Conservation (phyloP, 441 rosid species). For the Erodium moschatum region DNA sequence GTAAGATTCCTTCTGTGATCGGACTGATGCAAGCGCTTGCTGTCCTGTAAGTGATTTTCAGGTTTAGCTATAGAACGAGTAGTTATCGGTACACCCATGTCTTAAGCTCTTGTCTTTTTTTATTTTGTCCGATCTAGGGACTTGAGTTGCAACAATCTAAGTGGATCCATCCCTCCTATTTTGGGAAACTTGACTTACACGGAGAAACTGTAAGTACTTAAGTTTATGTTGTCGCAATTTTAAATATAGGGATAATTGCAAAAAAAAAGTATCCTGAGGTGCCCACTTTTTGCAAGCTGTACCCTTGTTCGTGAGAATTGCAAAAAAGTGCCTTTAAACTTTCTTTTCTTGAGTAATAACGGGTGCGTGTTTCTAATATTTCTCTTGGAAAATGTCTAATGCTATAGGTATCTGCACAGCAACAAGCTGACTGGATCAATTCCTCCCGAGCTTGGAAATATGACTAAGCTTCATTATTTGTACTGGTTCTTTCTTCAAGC, state of each 20-base stretch:
- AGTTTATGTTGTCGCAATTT: background rate
- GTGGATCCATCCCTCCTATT: conserved; percentile 72
- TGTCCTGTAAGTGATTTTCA: conserved; percentile 50
- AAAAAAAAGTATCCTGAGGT: too few species aligned
- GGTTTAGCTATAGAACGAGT: background rate
- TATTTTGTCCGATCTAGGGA: conserved; percentile 38
- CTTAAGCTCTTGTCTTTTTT: background rate
- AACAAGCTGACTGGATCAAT: conserved; percentile 73
- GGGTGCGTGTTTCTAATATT: too few species aligned
- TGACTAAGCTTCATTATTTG: conserved; percentile 91
- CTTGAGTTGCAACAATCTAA: conserved; percentile 73
- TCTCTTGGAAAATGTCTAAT: background rate
- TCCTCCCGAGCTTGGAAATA: conserved; percentile 91
- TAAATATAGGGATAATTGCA: background rate
- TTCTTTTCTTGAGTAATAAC: too few species aligned
- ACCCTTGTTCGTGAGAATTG: too few species aligned
- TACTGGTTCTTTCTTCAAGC: conserved; percentile 27
- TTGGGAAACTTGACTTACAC: conserved; percentile 83
- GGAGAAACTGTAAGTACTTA: conserved; percentile 63
- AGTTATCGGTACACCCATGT: background rate
- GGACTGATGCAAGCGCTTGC: conserved; percentile 98
- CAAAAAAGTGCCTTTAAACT: too few species aligned
- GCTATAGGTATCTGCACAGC: conserved; percentile 50
- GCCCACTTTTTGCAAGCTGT: too few species aligned
- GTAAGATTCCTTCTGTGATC: conserved; percentile 74